These are phyloP conservation scores for Otatea glauca DNA, from an alignment of 176 grass and related monocot species.

Conservation along the genomic window DNA sequence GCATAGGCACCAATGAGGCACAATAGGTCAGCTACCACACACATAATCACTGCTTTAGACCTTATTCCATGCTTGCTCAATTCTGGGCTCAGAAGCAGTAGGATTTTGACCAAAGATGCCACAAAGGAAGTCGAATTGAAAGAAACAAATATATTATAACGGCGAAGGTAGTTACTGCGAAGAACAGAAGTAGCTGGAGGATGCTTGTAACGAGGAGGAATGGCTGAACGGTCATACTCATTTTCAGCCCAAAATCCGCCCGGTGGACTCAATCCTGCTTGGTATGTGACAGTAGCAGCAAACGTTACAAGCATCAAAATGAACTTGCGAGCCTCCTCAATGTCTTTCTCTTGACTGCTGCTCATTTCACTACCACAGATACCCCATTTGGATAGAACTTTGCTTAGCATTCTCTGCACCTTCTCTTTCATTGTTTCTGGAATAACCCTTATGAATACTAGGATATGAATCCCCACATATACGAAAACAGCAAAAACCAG, in stretches of 20 bases:
- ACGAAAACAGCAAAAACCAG: conserved; percentile 43
- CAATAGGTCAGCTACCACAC: conserved; percentile 40
- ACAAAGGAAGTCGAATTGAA: conserved; percentile 56
- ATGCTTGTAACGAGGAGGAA: neutral
- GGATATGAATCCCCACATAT: conserved; percentile 45
- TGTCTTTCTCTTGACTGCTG: neutral
- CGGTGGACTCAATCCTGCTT: conserved; percentile 52
- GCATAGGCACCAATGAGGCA: conserved; percentile 44
- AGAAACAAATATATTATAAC: conserved; percentile 36
- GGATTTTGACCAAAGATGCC: conserved; percentile 57
- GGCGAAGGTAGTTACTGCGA: neutral
- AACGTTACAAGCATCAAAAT: conserved; percentile 53
- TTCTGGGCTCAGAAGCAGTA: conserved; percentile 53
- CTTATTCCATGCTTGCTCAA: conserved; percentile 52
- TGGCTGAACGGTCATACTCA: neutral
- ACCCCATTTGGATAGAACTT: neutral
- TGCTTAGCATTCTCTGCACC: accelerated
- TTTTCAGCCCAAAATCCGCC: conserved; percentile 63
- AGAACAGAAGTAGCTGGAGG: conserved; percentile 50
- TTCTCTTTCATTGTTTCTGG: neutral
- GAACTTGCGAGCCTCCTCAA: conserved; percentile 54
- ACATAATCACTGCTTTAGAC: conserved; percentile 34
- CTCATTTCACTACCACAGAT: neutral
- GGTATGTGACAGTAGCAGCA: conserved; percentile 54
- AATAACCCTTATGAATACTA: conserved; percentile 42